Evolutionary conservation across 371 early-diverging fungal genomes (phyloP).

Genomic region (Rhizomucor pusillus): DNA sequence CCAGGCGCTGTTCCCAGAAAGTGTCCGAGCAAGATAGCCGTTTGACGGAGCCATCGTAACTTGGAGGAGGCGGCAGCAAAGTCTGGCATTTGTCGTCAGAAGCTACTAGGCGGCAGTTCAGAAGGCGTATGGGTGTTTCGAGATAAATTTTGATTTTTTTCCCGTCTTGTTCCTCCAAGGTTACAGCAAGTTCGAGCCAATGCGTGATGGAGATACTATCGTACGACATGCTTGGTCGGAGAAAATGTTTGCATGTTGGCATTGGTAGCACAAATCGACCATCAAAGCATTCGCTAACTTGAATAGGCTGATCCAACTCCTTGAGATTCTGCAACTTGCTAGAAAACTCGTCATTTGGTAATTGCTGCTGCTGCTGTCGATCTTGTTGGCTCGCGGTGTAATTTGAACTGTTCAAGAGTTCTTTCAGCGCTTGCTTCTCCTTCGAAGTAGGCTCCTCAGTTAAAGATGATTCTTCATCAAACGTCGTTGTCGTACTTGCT

Average conservation of each 20-base stretch:
- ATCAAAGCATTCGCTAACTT: slow-evolving; percentile 31
- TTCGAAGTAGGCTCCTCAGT: too few species aligned
- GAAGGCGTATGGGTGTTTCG: slow-evolving; percentile 30
- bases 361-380: too few species aligned
- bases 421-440: too few species aligned
- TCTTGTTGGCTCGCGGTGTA: slow-evolving; percentile 4
- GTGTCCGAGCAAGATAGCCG: slow-evolving; percentile 38
- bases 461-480: too few species aligned
- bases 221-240: slow-evolving; percentile 28
- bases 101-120: slow-evolving; percentile 40
- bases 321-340: slow-evolving; percentile 25
- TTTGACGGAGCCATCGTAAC: slow-evolving; percentile 26
- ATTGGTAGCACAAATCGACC: slow-evolving; percentile 39
- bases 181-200: slow-evolving; percentile 27
- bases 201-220: slow-evolving; percentile 30
- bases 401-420: neutral
- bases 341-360: too few species aligned
- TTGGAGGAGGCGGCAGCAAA: slow-evolving; percentile 82
- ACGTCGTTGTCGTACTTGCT: too few species aligned
- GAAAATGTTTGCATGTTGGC: slow-evolving; percentile 26
- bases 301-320: slow-evolving; percentile 26
- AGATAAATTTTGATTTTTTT: slow-evolving; percentile 22
- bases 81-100: slow-evolving; percentile 64
- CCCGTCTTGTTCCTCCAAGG: slow-evolving; percentile 21
- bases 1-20: slow-evolving; percentile 38